Base-by-base conservation (phyloP, 768 basidiomycete genomes). In the Mycena metata region DNA sequence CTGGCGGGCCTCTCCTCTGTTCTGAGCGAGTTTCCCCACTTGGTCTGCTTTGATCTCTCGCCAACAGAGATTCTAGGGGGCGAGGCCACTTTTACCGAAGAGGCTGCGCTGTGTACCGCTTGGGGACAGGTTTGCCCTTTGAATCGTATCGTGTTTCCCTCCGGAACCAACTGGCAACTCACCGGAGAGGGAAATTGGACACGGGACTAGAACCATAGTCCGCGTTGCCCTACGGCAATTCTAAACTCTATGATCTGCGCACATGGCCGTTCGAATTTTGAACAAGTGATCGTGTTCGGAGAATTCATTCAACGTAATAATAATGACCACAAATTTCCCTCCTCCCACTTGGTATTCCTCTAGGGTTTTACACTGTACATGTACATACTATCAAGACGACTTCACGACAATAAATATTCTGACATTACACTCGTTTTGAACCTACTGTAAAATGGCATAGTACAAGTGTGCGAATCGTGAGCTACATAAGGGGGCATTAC, bases 1-100 rank as follows among this genome's bases (percentile, higher is more conserved):
- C 77, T 90, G 51, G 84, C 87, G 21, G 89, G 86, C 33, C 83
- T 91, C 42, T 86, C 89, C n/a, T 80, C 87, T 58, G 88, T 89
- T 16, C 78, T 90, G 62, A 81, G 79, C 59, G 82, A 83, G 4
- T 89, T 90, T 74, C 78, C 75, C 26, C 80, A 81, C 17, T 80
- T 90, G 64, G 77, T 79, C 33, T 81, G 79, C 68, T 84, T 91
- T 73, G 90, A 91, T 76, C 80, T 91, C 41, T 90, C 89, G 2
- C 87, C 88, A 21, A 90, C 89, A 39, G 79, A 80, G 60, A 82
- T 88, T 39, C 15, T 15, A 17, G 83, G 83, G 67, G 84, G 83
- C 70, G 77, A 80, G 17, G 78, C 81, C 12, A 82, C 84, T 68
- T 70, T 79, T 17, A 75, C 80, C 33, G 89, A 90, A 72, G 88